These are phyloP conservation scores for Beta vulgaris DNA, from an alignment of 148 eudicot genomes.

Conservation along the genomic window DNA sequence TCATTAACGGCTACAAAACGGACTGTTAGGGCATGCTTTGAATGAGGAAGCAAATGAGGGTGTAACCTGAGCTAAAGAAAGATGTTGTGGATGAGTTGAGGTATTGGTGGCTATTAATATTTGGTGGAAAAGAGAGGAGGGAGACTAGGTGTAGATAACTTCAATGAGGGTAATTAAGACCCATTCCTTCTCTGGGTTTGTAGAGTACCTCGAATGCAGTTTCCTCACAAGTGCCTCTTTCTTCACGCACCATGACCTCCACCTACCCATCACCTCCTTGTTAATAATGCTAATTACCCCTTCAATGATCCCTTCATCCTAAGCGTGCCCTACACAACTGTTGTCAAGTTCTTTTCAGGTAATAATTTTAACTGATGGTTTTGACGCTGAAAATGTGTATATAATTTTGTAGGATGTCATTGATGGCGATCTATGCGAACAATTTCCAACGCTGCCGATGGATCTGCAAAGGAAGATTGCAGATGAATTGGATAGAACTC, in stretches of 20 bases:
- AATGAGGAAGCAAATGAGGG: background rate
- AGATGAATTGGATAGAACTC: constrained; percentile 93
- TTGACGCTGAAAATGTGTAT: background rate
- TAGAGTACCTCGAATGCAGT: background rate
- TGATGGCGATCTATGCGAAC: constrained; percentile 97
- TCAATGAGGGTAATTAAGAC: background rate
- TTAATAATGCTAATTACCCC: background rate
- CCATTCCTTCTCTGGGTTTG: background rate
- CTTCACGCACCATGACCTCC: background rate
- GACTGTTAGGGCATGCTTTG: background rate
- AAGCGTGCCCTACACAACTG: background rate
- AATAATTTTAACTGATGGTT: background rate
- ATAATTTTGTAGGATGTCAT: constrained; percentile 78
- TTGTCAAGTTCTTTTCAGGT: background rate
- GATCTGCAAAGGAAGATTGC: constrained; percentile 97
- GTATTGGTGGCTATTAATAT: background rate
- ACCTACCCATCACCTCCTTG: background rate
- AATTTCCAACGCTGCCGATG: constrained; percentile 85
- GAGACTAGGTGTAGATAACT: background rate
- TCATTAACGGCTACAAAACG: too few relatives aligned
- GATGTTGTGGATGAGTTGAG: background rate
- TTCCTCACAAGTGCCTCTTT: background rate
- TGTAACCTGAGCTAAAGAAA: background rate
- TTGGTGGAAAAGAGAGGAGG: background rate
- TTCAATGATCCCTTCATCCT: background rate